Conservation (phyloP, 805 yeast species). For the Peterozyma xylosa region DNA sequence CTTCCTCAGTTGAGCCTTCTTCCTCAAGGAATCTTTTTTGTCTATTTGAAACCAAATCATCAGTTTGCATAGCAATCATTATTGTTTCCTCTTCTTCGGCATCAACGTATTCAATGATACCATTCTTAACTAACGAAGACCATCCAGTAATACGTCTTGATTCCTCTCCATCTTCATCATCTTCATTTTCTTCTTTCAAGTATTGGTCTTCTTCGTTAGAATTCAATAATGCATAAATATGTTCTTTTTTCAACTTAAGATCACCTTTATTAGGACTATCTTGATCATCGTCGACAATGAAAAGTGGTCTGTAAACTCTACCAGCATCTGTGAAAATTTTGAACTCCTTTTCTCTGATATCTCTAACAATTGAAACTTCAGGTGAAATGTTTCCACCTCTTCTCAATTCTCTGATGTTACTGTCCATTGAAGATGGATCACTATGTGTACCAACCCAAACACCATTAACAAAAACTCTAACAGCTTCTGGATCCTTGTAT, state of each 20-base stretch:
- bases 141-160: constrained; percentile 54
- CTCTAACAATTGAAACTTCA: constrained; percentile 94
- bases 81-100: constrained; percentile 99
- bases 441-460: constrained; percentile 99
- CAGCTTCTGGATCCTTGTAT: constrained; percentile 81
- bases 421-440: constrained; percentile 88
- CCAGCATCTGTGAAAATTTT: constrained; percentile 98
- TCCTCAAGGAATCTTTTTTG: constrained; percentile 31
- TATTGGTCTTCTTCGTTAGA: constrained; percentile 58
- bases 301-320: constrained; percentile 93
- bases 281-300: constrained; percentile 83
- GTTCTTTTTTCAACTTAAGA: constrained; percentile 77
- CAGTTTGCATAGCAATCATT: constrained; percentile 98
- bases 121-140: constrained; percentile 75
- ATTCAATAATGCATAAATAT: constrained; percentile 61
- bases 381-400: constrained; percentile 94
- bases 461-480: constrained; percentile 95
- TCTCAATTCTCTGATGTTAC: constrained; percentile 84
- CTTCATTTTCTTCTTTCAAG: constrained; percentile 34
- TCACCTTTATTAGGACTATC: constrained; percentile 66
- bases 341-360: constrained; percentile 93
- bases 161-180: constrained; percentile 41
- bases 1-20: constrained; percentile 31
- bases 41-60: constrained; percentile 72
- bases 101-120: constrained; percentile 93